Conservation (phyloP, 2,329 filamentous ascomycete species). For the Exophiala bonariae region DNA sequence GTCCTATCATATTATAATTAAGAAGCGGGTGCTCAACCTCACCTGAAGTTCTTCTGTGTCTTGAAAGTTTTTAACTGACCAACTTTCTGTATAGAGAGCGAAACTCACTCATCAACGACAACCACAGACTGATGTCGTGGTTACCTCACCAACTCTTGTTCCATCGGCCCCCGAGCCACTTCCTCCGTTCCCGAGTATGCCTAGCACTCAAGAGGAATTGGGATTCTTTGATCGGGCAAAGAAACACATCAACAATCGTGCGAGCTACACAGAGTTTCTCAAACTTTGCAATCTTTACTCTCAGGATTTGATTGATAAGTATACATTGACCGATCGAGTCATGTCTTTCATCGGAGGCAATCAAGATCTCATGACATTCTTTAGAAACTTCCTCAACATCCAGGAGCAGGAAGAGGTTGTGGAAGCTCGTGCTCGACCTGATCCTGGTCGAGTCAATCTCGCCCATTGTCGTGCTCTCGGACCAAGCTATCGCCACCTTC, state of each 20-base stretch:
- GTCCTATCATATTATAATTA: constrained; percentile 23
- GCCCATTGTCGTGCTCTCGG: constrained; percentile 95
- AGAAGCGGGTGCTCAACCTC: neutral
- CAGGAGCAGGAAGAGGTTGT: constrained; percentile 75
- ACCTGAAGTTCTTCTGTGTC: neutral
- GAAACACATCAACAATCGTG: constrained; percentile 92
- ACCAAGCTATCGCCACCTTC: constrained; percentile 89
- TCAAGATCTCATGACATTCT: constrained; percentile 82
- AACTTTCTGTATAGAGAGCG: constrained; percentile 17
- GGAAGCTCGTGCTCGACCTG: constrained; percentile 73
- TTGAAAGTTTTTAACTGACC: neutral
- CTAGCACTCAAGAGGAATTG: constrained; percentile 81
- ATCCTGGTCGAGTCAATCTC: constrained; percentile 80
- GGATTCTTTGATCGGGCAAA: constrained; percentile 95
- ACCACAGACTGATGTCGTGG: constrained; percentile 57
- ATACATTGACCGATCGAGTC: constrained; percentile 78
- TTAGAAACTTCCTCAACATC: constrained; percentile 79
- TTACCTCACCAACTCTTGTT: constrained; percentile 75
- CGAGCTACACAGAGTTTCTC: constrained; percentile 90
- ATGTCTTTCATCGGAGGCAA: constrained; percentile 85
- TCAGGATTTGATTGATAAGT: constrained; percentile 85
- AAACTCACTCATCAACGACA: constrained; percentile 23
- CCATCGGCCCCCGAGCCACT: constrained; percentile 86
- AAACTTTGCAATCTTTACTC: constrained; percentile 96
- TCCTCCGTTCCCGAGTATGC: constrained; percentile 69